Percentiles rank a stretch among this genome's conserved stretches.
Evolutionary conservation across 2,329 filamentous ascomycete genomes (phyloP).

Genomic region (Diaporthe sp.): DNA sequence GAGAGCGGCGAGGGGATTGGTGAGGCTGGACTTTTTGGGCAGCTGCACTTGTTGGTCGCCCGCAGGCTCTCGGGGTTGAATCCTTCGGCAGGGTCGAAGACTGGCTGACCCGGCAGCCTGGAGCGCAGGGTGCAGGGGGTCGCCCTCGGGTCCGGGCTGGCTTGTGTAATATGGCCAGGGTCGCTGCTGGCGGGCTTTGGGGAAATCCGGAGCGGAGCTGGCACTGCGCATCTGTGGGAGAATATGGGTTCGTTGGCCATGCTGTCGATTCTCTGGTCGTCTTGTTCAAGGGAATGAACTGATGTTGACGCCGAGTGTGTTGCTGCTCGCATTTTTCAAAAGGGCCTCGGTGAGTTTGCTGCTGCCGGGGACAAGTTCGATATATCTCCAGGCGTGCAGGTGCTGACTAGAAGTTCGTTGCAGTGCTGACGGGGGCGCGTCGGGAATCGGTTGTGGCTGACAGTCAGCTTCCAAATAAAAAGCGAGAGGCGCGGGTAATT

Average conservation of each 20-base stretch:
- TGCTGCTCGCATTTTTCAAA: neutral
- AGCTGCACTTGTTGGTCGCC: constrained; percentile 21
- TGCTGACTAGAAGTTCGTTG: neutral
- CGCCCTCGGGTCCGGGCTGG: constrained; percentile 4
- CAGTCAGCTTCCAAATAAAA: neutral
- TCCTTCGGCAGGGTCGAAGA: constrained; percentile 29
- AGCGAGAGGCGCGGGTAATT: neutral
- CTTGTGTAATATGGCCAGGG: neutral
- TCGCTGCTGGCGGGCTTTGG: constrained; percentile 6
- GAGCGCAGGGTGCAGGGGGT: constrained; percentile 26
- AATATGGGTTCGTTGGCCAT: constrained; percentile 23
- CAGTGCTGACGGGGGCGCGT: constrained; percentile 4
- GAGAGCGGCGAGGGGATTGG: constrained; percentile 16
- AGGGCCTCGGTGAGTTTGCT: neutral
- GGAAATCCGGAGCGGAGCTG: constrained; percentile 32
- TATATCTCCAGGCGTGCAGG: neutral
- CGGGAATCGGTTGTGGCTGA: constrained; percentile 11
- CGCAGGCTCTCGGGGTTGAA: constrained; percentile 21
- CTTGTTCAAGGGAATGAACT: neutral
- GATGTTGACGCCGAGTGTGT: neutral
- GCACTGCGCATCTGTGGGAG: constrained; percentile 16
- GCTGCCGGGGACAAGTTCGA: constrained; percentile 11
- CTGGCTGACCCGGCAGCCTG: constrained; percentile 32
- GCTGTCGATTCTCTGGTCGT: neutral
- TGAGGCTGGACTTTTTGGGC: constrained; percentile 13